phyloP scores from a whole-genome alignment of 257 asterid species.

The Solanum dulcamara region DNA sequence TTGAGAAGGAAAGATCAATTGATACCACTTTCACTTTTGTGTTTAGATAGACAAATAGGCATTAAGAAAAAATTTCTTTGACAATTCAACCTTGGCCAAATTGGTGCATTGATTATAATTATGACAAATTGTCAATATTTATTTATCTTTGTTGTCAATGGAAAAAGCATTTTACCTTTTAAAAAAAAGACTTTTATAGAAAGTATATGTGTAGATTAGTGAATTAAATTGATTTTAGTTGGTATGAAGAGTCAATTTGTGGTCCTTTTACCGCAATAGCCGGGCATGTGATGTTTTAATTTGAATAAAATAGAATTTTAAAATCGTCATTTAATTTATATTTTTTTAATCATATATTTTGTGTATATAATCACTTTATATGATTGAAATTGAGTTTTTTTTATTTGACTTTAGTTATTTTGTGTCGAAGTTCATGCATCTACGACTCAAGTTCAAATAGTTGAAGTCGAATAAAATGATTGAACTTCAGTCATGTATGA shows the following conservation, averaged over 20 bases:
- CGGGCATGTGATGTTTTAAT: background rate
- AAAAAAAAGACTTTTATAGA: background rate
- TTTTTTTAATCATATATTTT: too few relatives aligned
- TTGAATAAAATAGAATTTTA: background rate
- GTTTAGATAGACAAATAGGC: background rate
- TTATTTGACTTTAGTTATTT: background rate
- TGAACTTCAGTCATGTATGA: fast-evolving
- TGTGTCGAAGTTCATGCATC: background rate
- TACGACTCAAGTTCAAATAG: background rate
- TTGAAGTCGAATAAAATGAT: fast-evolving
- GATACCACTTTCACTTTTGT: too few relatives aligned
- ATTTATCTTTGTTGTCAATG: background rate
- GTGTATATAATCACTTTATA: too few relatives aligned
- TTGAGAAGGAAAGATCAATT: background rate
- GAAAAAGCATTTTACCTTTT: background rate
- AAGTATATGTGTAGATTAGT: background rate
- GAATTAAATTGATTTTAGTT: background rate
- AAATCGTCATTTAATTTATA: too few relatives aligned
- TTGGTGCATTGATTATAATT: background rate
- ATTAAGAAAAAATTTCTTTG: background rate
- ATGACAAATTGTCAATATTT: background rate
- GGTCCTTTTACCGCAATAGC: background rate
- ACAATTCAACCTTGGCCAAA: background rate
- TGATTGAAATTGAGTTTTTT: background rate
- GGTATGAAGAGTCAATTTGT: background rate